Evolutionary conservation across 768 basidiomycete species (phyloP), one percentile per base, ranked within the genome.

Genomic region (Rhodotorula diobovata): DNA sequence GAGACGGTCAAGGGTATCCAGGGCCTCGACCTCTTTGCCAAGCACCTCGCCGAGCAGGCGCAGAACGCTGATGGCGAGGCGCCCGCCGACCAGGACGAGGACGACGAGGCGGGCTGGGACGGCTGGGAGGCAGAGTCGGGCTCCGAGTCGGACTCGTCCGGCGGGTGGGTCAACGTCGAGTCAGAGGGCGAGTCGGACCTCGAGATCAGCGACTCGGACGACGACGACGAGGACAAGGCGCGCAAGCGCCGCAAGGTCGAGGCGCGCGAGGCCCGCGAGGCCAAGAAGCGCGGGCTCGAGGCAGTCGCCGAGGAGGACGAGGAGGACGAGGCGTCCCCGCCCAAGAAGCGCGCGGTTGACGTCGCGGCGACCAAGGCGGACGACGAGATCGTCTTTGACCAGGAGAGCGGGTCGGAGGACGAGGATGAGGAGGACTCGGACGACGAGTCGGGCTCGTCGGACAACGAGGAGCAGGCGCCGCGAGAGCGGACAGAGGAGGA

Each of bases 1-100:
- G 85, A 87, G 60, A 87, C 87, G 11, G 88, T 89, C 2, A 86
- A 88, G 56, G 89, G 91, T 73, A 95, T 99, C 71, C 93, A 94
- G 63, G 96, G 93, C 56, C 84, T 99, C 72, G 84, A 87, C 71
- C 86, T 95, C 16, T 67, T 74, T 15, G 73, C 73, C 14, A 89
- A 91, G 71, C 92, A 97, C 79, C 81, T 95, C 58, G 85, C 87
- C 69, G 85, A 86, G 37, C 86, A 87, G 28, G 86, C 86, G 34
- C 86, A 87, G 25, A 86, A 87, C 67, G 90, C 78, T 28, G 81
- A 76, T 16, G 85, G 84, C 37, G 85, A 82, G 35, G 84, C 82
- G 16, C 84, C 85, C 11, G 84, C 85, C 61, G 41, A 43, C 41
- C 41, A 4, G 18, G 86, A 88, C 61, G 88, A 87, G 62, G 85